A percentile compares a stretch with the other conserved stretches of the same genome.
phyloP scores from a whole-genome alignment of 108 stramenopile genomes.

The Aureococcus anophagefferens region DNA sequence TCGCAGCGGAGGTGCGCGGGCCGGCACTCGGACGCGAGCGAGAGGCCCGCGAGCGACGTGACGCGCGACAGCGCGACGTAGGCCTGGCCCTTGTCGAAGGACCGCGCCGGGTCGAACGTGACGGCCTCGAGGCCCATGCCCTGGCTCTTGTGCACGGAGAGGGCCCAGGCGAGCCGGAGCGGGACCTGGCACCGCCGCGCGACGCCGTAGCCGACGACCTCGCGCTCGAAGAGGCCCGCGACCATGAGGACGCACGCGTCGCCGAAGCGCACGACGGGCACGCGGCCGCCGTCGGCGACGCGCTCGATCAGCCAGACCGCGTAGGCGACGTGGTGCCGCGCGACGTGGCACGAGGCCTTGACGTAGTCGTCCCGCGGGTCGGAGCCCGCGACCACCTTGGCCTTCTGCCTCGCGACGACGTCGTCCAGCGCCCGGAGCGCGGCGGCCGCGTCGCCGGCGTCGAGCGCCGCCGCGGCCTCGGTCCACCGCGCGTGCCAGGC shows the following conservation, averaged over 20 bases:
- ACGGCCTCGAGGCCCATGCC: not conserved
- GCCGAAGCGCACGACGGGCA: not conserved
- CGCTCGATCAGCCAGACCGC: not conserved
- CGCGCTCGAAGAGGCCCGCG: not conserved
- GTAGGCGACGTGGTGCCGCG: not conserved
- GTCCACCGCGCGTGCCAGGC: no score
- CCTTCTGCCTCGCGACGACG: no score
- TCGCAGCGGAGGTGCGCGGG: not conserved
- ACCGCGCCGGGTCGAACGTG: not conserved
- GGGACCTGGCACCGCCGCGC: not conserved
- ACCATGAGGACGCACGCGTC: not conserved
- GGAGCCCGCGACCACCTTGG: no score
- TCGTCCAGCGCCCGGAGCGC: no score
- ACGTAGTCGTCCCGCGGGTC: no score
- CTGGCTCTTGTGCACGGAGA: slow-evolving; percentile 3
- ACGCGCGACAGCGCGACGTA: slow-evolving; percentile 3
- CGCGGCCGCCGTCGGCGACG: not conserved
- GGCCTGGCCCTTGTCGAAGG: not conserved
- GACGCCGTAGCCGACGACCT: not conserved
- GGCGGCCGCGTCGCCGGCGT: no score
- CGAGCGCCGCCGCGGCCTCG: no score
- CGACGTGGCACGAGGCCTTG: not conserved
- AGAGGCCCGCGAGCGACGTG: not conserved
- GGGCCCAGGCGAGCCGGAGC: slow-evolving; percentile 5
- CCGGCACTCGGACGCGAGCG: not conserved